Base-by-base conservation (phyloP, 495 filamentous ascomycete genomes). In the Platismatia glauca region DNA sequence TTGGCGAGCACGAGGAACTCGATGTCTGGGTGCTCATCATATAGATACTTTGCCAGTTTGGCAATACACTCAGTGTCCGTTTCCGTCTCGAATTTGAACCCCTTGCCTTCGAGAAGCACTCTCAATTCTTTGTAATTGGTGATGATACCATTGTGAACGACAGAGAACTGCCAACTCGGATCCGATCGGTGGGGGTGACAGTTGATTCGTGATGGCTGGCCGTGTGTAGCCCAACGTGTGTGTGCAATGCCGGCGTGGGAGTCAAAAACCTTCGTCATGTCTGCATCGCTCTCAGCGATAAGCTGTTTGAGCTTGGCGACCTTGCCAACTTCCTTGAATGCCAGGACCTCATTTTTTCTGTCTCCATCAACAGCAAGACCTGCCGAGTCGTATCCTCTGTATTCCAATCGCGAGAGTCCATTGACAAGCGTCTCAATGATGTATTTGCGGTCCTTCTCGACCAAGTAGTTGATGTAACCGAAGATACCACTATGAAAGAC, bases 71-170 rank as follows among this genome's bases (percentile, higher is more conserved):
- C 94, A 33, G 94, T 98, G 71, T 98, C 94, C 53, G 94, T 98
- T 79, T 98, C 92, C 34, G 93, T 97, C 84, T 98, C 94, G 73
- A 98, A 98, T 62, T 87, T 86, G 82, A 96, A 96, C 66, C 95
- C 95, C 81, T 97, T 98, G 80, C 80, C 82, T 77, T 91, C 86
- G 66, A 98, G 79, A 57, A 98, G 82, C 61, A 89, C 88, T 85
- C 93, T 96, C 69, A 98, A 79, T 79, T 98, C 94, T 80, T 98
- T 98, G 84, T 98, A 98, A 82, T 98, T 98, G 79, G 94, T 98
- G 79, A 98, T 98, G 81, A 98, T 98, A 73, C 94, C 94, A 76
- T 98, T 98, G 86, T 98, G 94, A 50, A 97, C 93, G 69, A 98
- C 88, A 63, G 91, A 83, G 74, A 98, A 98, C 76, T 97, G 86